Evolutionary conservation across 495 filamentous ascomycete genomes (phyloP).

Genomic region (Parathielavia appendiculata): DNA sequence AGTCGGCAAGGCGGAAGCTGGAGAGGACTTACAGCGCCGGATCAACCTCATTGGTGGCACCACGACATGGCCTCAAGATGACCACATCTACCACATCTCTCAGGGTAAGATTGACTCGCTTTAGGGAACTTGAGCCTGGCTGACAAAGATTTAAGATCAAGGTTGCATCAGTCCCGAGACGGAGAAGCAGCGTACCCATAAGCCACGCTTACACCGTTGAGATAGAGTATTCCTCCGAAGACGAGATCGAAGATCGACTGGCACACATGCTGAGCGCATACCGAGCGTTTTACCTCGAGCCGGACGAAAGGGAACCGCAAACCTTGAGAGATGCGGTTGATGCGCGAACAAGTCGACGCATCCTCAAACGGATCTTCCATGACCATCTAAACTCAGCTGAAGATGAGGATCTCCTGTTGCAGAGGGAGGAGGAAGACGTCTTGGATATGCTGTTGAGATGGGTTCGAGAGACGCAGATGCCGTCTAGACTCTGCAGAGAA

Average conservation of each 20-base stretch:
- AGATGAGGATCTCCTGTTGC: constrained; percentile 15
- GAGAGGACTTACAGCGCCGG: neutral
- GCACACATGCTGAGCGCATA: constrained; percentile 24
- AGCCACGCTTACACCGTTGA: constrained; percentile 13
- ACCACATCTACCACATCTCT: neutral
- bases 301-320: constrained; percentile 1
- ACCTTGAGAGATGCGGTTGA: neutral
- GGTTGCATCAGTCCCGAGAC: neutral
- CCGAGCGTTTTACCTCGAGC: constrained; percentile 23
- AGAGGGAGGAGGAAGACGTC: constrained; percentile 26
- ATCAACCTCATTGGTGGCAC: neutral
- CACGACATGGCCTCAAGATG: neutral
- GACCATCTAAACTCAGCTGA: constrained; percentile 16
- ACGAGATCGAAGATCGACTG: constrained; percentile 27
- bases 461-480: constrained; percentile 12
- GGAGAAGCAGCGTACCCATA: neutral
- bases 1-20: neutral
- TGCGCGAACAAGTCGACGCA: constrained; percentile 15
- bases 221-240: constrained; percentile 24
- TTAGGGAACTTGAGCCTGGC: neutral
- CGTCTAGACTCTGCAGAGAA: neutral
- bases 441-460: constrained; percentile 18
- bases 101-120: neutral
- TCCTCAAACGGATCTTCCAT: constrained; percentile 24
- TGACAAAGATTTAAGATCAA: neutral